These are phyloP conservation scores for Areca catechu DNA, from an alignment of 176 grass and related monocot species.

Conservation along the genomic window DNA sequence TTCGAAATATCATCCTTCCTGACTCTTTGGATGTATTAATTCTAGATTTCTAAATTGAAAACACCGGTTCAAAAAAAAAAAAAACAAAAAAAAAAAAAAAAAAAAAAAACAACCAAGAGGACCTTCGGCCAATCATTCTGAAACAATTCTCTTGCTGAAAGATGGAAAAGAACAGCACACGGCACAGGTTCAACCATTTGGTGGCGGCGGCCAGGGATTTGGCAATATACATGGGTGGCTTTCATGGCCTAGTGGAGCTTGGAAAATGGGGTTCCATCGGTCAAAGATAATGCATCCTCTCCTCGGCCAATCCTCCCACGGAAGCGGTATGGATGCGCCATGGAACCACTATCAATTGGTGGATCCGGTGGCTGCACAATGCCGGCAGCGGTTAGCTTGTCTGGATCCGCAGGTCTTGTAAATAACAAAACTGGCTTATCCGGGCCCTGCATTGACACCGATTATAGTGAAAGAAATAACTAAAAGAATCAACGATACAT, in stretches of 20 bases:
- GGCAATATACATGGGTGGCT: constrained; percentile 24
- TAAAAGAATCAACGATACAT: too few species aligned
- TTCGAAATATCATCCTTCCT: too few species aligned
- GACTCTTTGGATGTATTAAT: too few species aligned
- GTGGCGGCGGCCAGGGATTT: constrained; percentile 25
- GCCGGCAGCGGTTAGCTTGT: constrained; percentile 54
- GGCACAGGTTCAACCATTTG: constrained; percentile 33
- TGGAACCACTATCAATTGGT: constrained; percentile 40
- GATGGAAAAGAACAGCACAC: too few species aligned
- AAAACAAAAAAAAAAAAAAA: too few species aligned
- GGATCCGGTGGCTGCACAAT: constrained; percentile 51
- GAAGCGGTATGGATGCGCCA: constrained; percentile 35
- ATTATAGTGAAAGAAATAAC: constrained; percentile 5
- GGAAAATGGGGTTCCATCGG: constrained; percentile 55
- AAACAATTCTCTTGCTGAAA: too few species aligned
- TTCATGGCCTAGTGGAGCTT: constrained; percentile 41
- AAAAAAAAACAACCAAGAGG: too few species aligned
- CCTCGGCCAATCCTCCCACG: constrained; percentile 82
- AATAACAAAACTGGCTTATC: constrained; percentile 81
- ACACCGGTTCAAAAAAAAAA: too few species aligned
- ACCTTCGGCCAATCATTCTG: too few species aligned
- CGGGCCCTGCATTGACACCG: constrained; percentile 45
- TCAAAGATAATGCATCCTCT: constrained; percentile 91
- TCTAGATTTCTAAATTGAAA: too few species aligned
- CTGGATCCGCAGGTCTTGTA: constrained; percentile 60